Conservation (phyloP, 225 moss, liverwort and hornwort genomes). For the Antitrichia curtipendula region DNA sequence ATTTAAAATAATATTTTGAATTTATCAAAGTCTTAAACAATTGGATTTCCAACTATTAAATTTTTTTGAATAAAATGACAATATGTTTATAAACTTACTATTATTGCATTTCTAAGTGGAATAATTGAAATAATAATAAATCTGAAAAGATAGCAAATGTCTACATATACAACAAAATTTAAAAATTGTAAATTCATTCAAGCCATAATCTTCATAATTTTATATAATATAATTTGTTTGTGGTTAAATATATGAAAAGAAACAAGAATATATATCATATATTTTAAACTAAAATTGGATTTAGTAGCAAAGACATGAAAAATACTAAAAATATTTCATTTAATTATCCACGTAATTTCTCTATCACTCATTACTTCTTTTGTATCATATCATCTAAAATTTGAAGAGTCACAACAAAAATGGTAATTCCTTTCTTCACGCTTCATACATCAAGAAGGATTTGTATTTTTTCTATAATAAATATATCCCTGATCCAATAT, state of each 20-base stretch:
- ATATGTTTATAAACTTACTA: not conserved
- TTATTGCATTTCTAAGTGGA: not conserved
- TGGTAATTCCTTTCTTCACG: not conserved
- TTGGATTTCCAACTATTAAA: not conserved
- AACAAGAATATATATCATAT: not conserved
- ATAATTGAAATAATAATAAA: not conserved
- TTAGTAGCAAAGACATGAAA: not conserved
- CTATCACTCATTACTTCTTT: not conserved
- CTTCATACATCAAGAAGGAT: too few species aligned
- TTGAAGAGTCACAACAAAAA: not conserved
- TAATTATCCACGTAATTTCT: not conserved
- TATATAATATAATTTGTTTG: not conserved
- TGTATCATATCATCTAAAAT: not conserved
- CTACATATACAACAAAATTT: not conserved
- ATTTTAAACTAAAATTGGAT: too few species aligned
- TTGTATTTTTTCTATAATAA: not conserved
- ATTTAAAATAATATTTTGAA: not conserved
- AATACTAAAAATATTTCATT: not conserved
- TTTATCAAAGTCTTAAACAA: not conserved
- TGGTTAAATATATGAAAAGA: too few species aligned
- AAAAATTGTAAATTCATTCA: not conserved
- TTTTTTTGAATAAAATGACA: not conserved
- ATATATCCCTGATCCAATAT: not conserved
- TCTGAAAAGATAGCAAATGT: not conserved
- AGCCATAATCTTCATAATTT: not conserved